Conservation (phyloP, 1,284 basidiomycete genomes). For the Ganoderma sp. region DNA sequence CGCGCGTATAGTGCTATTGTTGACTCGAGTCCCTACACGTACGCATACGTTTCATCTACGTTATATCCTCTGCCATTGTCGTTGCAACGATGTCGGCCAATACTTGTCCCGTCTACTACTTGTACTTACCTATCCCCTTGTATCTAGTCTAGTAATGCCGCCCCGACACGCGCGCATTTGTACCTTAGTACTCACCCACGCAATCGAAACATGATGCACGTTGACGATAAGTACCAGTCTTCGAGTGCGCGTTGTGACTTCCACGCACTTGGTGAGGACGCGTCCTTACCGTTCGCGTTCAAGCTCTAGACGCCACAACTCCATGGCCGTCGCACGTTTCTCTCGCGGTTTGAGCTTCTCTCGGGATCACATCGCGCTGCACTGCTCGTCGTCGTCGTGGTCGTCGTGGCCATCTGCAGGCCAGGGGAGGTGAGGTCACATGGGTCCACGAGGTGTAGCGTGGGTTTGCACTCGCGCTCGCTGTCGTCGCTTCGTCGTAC, state of each 20-base stretch:
- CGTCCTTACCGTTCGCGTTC: not conserved
- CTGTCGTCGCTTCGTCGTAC: slow-evolving; percentile 10
- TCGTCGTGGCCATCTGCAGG: not conserved
- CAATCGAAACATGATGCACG: slow-evolving; percentile 4
- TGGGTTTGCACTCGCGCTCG: slow-evolving; percentile 8
- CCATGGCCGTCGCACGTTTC: not conserved
- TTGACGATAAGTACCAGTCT: not conserved
- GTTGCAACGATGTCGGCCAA: slow-evolving; percentile 6
- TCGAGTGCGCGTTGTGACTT: not conserved
- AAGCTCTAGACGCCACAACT: not conserved
- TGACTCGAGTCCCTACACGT: slow-evolving; percentile 16
- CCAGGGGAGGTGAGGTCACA: not conserved
- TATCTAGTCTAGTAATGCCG: slow-evolving; percentile 26
- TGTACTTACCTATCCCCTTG: slow-evolving; percentile 12
- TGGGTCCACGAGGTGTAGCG: not conserved
- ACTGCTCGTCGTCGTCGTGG: not conserved
- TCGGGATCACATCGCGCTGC: slow-evolving; percentile 1
- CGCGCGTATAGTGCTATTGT: slow-evolving; percentile 26
- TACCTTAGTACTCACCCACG: slow-evolving; percentile 15
- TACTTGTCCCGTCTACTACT: not conserved
- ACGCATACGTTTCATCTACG: slow-evolving; percentile 18
- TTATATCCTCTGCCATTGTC: slow-evolving; percentile 18
- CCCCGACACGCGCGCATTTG: slow-evolving; percentile 9
- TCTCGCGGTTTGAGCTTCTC: slow-evolving; percentile 3
- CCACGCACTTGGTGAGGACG: not conserved